A percentile compares a stretch with the other conserved stretches of the same genome.
phyloP scores from a whole-genome alignment of 208 protist genomes.

The Trypanosoma boissoni region DNA sequence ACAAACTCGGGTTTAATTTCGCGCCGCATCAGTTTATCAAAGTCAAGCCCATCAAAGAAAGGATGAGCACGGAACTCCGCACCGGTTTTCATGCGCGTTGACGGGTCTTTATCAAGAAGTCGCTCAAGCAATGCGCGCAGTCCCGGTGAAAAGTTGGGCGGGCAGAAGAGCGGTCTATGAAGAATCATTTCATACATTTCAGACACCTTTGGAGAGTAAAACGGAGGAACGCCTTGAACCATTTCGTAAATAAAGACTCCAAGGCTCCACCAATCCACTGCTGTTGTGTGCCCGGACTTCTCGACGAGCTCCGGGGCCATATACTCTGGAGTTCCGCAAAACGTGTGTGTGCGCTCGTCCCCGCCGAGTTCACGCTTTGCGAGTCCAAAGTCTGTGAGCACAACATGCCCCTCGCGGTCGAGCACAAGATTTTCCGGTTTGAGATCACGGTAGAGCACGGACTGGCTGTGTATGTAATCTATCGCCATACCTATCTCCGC shows the following conservation, averaged over 20 bases:
- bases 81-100: conserved; percentile 38
- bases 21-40: conserved; percentile 41
- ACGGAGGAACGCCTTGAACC: conserved; percentile 83
- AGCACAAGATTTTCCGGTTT: conserved; percentile 91
- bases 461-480: conserved; percentile 79
- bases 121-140: conserved; percentile 42
- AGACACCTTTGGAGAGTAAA: conserved; percentile 79
- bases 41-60: conserved; percentile 67
- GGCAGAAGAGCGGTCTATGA: conserved; percentile 45
- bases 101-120: conserved; percentile 58
- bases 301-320: conserved; percentile 90
- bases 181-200: conserved; percentile 82
- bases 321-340: conserved; percentile 90
- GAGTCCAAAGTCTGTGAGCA: conserved; percentile 88
- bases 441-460: conserved; percentile 83
- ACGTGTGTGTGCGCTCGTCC: conserved; percentile 41
- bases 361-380: conserved; percentile 55
- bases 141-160: conserved; percentile 34
- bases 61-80: conserved; percentile 47
- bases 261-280: conserved; percentile 96
- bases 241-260: conserved; percentile 96
- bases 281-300: conserved; percentile 83
- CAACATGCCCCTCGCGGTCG: conserved; percentile 72
- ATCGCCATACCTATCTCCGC: conserved; percentile 90
- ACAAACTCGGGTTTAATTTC: conserved; percentile 33